Base-by-base conservation (phyloP, 2,329 filamentous ascomycete genomes). In the Fusarium haematococcum region DNA sequence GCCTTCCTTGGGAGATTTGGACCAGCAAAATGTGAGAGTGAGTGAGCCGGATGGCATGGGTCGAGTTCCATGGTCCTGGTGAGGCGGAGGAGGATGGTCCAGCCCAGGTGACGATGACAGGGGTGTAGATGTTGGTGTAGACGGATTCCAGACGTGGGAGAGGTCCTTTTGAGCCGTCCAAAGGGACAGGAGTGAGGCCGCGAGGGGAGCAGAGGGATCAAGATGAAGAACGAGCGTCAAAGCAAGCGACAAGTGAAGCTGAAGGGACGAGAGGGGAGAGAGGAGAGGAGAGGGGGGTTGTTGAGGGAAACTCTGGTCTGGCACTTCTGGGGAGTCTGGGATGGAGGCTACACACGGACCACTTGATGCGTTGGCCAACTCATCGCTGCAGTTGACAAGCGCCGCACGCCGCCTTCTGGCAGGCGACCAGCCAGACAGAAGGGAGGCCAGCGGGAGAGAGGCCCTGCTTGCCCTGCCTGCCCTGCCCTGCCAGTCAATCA, bases 331-430 rank as follows among this genome's bases (percentile, higher is more conserved):
- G 45, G 45, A 50, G 45, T 50, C 45, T 50, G 45, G 45, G 45
- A 50, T 50, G 74, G 71, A 77, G 78, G 81, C 81, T 83, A 82
- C 81, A 82, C 81, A 83, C 80, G 83, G 81, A 80, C 81, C 83
- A 83, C 81, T 81, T 82, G 81, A 82, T 83, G 82, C 81, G 81
- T 83, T 83, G 81, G 82, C 81, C 82, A 84, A 80, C 82, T 82
- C 82, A 84, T 82, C 80, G 80, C 74, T 83, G 82, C 82, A 92
- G 80, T 79, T 79, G 78, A 77, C 80, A 81, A 79, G 79, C 77
- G 78, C 78, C 77, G 77, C 71, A 74, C 71, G 67, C 71, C 71
- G 67, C 67, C 73, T 74, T 74, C 45, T 50, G 45, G 45, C 45
- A 50, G 45, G 45, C 23, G 71, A 48, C 69, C 56, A 67, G 70